Evolutionary conservation across 225 moss, liverwort and hornwort species (phyloP), one percentile per base, ranked within the genome.

Genomic region (Lunularia cruciata): DNA sequence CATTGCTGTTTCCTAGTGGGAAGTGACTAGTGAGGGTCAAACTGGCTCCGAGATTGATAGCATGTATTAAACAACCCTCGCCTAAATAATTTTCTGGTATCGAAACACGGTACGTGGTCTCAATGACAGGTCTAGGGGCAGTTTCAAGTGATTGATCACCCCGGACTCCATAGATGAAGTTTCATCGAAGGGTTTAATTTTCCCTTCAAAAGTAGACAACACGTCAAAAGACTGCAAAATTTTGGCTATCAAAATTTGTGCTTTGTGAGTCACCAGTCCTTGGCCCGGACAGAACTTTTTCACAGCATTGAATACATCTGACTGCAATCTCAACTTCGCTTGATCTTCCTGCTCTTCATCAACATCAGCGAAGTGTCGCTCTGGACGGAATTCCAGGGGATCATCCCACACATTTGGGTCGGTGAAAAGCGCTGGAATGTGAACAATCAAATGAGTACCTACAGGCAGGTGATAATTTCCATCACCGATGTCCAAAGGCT

Each of bases 381-480:
- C 77, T 0, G 92, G 89, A 0, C 72, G 48, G 51, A 89, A 92
- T 8, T 73, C 74, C 19, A 75, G 49, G 0, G 87, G 84, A 13
- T 47, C 28, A 0, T 63, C 66, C 39, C 84, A 87, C 0, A 81
- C 8, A 3, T 14, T 57, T 0, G 84, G 72, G 8, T 92, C 87
- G 1, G 82, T 77, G 3, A 78, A 74, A 31, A 87, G 63, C 13
- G 87, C 84, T 20, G 75, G 73, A 63, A 87, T 57, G 43, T 87
- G 84, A 19, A 70, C 48, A 7, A 86, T 8, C 10, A 92, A 33
- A 26, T 78, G 72, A 6, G 83, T 83, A 16, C 82, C 72, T 0
- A 45, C 15, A 2, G 89, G 89, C 39, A 91, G 56, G n/a, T 68
- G 70, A 72, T 83, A 89, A 12, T 78, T 83, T 28, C 67, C 83